Percentiles rank a stretch among this genome's conserved stretches.
These are phyloP conservation scores for Blumeriella jaapii DNA, from an alignment of 2,329 filamentous ascomycete genomes.

Conservation along the genomic window DNA sequence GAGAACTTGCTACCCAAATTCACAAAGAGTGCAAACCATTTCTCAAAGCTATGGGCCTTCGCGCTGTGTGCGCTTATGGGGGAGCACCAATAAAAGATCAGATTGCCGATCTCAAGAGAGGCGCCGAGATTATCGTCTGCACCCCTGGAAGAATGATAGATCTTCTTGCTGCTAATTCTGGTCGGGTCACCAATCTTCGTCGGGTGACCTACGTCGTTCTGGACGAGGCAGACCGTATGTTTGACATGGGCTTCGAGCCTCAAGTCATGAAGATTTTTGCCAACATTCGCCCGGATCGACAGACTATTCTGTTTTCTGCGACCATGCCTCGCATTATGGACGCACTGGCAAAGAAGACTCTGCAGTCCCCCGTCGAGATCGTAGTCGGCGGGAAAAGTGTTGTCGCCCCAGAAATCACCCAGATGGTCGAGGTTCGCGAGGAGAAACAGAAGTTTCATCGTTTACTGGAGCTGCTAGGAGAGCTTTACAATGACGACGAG, in stretches of 20 bases:
- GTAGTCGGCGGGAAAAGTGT: constrained; percentile 79
- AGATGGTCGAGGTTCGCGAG: constrained; percentile 78
- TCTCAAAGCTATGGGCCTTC: constrained; percentile 71
- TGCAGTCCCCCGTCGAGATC: constrained; percentile 80
- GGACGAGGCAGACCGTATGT: constrained; percentile 97
- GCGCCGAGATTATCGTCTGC: constrained; percentile 88
- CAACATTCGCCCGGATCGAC: constrained; percentile 82
- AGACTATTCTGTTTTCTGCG: constrained; percentile 91
- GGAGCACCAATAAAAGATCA: constrained; percentile 95
- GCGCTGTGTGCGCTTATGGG: constrained; percentile 86
- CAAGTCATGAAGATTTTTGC: constrained; percentile 95
- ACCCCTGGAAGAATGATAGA: constrained; percentile 95
- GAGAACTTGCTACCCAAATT: constrained; percentile 89
- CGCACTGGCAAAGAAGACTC: constrained; percentile 74
- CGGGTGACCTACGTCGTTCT: constrained; percentile 90
- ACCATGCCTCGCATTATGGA: constrained; percentile 95
- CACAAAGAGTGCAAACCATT: constrained; percentile 93
- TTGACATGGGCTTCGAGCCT: constrained; percentile 98
- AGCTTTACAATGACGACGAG: constrained; percentile 76
- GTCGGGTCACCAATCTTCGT: constrained; percentile 82
- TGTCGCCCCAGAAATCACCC: constrained; percentile 85
- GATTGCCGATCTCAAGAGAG: constrained; percentile 90
- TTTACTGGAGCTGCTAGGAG: constrained; percentile 74
- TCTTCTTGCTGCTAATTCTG: constrained; percentile 81
- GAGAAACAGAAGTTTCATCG: constrained; percentile 77